A percentile compares a stretch with the other conserved stretches of the same genome.
Conservation (phyloP, 208 protist species). For the Crithidia acanthocephali region DNA sequence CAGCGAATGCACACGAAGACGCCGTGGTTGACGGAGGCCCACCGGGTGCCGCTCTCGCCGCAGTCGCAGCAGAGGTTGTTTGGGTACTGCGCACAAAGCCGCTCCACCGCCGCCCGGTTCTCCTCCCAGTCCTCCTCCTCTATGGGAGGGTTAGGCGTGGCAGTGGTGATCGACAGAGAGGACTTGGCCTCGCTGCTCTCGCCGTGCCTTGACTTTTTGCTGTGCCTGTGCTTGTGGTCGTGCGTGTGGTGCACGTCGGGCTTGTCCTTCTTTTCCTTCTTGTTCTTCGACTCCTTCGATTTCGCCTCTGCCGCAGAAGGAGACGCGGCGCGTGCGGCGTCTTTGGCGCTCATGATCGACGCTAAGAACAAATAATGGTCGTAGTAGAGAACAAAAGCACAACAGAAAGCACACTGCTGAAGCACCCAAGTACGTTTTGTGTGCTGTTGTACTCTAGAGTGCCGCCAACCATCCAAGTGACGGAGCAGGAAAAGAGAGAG, state of each 20-base stretch:
- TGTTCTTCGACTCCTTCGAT: slow-evolving; percentile 9
- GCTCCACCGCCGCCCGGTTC: slow-evolving; percentile 67
- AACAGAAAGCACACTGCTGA: no score
- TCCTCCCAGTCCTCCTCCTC: slow-evolving; percentile 68
- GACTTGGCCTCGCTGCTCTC: background rate
- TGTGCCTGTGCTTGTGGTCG: slow-evolving; percentile 13
- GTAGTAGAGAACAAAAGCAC: no score
- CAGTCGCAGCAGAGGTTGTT: slow-evolving; percentile 91
- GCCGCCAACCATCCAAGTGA: no score
- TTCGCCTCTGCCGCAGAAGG: background rate
- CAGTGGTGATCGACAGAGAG: background rate
- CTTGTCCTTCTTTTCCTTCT: slow-evolving; percentile 9
- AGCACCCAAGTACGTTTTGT: no score
- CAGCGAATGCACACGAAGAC: slow-evolving; percentile 95
- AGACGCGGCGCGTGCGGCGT: background rate
- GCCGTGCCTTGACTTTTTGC: slow-evolving; percentile 9
- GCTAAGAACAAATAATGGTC: background rate
- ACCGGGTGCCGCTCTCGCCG: slow-evolving; percentile 77
- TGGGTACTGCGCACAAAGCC: slow-evolving; percentile 50
- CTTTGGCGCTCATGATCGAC: slow-evolving; percentile 1
- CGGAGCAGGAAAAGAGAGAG: no score
- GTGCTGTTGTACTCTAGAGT: no score
- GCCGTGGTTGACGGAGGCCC: slow-evolving; percentile 91
- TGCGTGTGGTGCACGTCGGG: background rate
- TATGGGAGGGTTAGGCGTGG: background rate